phyloP scores from a whole-genome alignment of 768 basidiomycete genomes.

The Boletus rubescentipes region DNA sequence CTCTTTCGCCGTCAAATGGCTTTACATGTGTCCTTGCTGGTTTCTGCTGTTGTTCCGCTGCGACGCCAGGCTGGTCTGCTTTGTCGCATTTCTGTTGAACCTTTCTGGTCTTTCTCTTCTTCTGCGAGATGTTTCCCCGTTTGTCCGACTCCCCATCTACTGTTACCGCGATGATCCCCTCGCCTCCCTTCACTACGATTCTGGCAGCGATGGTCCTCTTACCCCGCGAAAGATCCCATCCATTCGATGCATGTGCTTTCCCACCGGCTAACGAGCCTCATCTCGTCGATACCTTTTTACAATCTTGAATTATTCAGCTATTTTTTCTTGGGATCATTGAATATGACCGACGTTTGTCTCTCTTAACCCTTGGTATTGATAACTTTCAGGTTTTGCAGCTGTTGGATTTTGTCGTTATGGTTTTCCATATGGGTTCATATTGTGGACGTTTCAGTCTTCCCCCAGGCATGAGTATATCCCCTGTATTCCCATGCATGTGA shows the following conservation, averaged over 20 bases:
- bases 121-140: constrained; percentile 4
- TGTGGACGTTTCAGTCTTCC: no score
- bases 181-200: neutral
- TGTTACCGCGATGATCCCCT: neutral
- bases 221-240: constrained; percentile 18
- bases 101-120: neutral
- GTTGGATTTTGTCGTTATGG: no score
- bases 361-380: neutral
- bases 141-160: constrained; percentile 11
- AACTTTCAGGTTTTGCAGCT: no score
- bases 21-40: constrained; percentile 20
- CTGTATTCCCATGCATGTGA: no score
- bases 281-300: constrained; percentile 34
- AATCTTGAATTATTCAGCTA: neutral
- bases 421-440: no score
- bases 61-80: constrained; percentile 29
- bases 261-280: constrained; percentile 36
- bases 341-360: neutral
- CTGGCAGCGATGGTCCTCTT: constrained; percentile 2
- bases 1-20: neutral
- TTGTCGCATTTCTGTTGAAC: constrained; percentile 13
- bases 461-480: no score
- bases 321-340: constrained; percentile 1
- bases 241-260: constrained; percentile 22
- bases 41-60: constrained; percentile 22